Evolutionary conservation across 257 asterid genomes (phyloP).

Genomic region (Solanum peruvianum): DNA sequence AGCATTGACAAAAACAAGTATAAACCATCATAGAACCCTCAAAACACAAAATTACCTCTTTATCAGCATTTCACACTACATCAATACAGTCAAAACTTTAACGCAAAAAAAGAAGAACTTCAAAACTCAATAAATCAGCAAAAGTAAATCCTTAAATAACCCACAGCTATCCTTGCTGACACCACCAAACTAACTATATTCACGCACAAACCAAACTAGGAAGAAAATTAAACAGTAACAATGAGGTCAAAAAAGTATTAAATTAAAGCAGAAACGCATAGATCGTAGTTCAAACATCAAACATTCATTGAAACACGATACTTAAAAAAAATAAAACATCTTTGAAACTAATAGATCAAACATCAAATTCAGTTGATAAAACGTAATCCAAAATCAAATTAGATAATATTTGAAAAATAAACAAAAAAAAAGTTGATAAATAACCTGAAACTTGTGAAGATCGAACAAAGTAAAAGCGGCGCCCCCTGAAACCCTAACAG

Average conservation of each 20-base stretch:
- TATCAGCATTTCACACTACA: not conserved
- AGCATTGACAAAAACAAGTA: not conserved
- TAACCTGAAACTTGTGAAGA: conserved; percentile 15
- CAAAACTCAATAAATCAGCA: not conserved
- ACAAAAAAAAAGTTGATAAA: not conserved
- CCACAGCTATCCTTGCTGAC: not conserved
- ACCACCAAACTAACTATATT: not conserved
- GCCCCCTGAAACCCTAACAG: conserved; percentile 25
- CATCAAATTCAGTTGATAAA: not conserved
- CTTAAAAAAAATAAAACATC: not conserved
- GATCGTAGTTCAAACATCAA: not conserved
- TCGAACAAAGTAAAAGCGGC: conserved; percentile 25
- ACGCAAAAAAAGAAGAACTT: not conserved
- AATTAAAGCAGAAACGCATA: not conserved
- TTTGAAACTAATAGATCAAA: not conserved
- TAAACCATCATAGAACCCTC: not conserved
- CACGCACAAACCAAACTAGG: not conserved
- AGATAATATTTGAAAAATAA: not conserved
- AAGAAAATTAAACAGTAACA: not conserved
- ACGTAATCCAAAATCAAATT: not conserved
- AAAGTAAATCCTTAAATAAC: not conserved
- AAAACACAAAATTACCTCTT: not conserved
- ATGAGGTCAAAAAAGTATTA: not conserved
- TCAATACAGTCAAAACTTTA: not conserved
- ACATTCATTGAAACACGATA: not conserved